Conservation (phyloP, 345 rosid species). For the Eutrema yunnanense region DNA sequence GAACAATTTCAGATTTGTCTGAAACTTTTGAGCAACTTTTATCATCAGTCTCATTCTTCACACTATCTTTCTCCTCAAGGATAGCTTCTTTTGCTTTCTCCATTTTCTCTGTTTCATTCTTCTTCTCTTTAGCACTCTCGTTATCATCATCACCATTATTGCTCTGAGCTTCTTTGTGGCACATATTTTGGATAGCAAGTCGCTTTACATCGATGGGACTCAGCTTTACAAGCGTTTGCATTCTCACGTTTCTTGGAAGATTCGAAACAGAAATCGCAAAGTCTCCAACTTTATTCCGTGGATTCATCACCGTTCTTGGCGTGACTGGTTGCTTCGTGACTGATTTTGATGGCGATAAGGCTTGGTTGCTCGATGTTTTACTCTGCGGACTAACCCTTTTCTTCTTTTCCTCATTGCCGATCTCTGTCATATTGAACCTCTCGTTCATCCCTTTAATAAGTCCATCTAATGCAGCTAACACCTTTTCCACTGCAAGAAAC, state of each 20-base stretch:
- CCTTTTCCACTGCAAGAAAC: constrained; percentile 44
- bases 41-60: background rate
- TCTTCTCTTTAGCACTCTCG: constrained; percentile 27
- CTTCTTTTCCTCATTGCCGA: constrained; percentile 19
- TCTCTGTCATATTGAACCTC: constrained; percentile 47
- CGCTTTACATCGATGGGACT: constrained; percentile 59
- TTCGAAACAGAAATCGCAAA: constrained; percentile 21
- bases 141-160: background rate
- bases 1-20: background rate
- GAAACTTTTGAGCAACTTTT: constrained; percentile 1
- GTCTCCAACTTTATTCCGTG: constrained; percentile 19
- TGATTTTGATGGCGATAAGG: background rate
- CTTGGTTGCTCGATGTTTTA: background rate
- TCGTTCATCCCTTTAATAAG: constrained; percentile 43
- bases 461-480: constrained; percentile 47
- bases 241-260: constrained; percentile 29
- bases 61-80: background rate
- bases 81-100: constrained; percentile 8
- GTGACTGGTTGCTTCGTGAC: constrained; percentile 20
- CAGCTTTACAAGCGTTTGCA: constrained; percentile 55
- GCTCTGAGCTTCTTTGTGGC: constrained; percentile 23
- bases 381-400: constrained; percentile 5
- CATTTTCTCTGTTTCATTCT: constrained; percentile 20
- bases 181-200: constrained; percentile 34
- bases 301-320: constrained; percentile 30